Conservation (phyloP, 768 basidiomycete genomes). For the Pleurotus platypus region DNA sequence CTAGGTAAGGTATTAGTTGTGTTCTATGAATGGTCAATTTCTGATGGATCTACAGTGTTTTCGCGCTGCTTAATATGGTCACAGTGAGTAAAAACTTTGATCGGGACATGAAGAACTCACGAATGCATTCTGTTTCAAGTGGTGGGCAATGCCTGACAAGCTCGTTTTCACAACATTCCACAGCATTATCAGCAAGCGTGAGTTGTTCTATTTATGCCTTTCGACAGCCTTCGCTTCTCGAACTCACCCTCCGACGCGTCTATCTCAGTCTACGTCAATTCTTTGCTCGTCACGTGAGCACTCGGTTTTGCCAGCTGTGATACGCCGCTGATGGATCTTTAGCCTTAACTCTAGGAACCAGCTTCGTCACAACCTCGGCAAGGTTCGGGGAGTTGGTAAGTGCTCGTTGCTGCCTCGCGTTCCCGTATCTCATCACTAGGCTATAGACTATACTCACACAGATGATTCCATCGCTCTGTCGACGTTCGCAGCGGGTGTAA, state of each 20-base stretch:
- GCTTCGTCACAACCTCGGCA: background rate
- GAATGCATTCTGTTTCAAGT: background rate
- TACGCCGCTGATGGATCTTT: background rate
- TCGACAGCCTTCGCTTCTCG: background rate
- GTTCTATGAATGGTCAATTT: background rate
- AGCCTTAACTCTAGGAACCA: background rate
- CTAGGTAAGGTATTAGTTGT: background rate
- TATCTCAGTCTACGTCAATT: background rate
- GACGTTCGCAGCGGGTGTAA: background rate
- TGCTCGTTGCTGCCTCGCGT: too few relatives aligned
- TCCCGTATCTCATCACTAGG: background rate
- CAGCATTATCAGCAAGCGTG: background rate
- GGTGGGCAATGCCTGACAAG: background rate
- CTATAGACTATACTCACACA: background rate
- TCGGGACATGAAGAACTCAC: background rate
- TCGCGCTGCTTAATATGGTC: background rate
- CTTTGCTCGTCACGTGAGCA: background rate
- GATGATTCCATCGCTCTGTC: background rate
- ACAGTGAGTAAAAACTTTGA: background rate
- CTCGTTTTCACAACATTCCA: conserved; percentile 1
- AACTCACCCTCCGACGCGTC: too few relatives aligned
- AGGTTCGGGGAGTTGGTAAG: background rate
- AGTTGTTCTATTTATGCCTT: too few relatives aligned
- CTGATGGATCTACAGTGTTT: background rate
- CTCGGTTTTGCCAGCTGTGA: background rate